phyloP scores from a whole-genome alignment of 2,329 filamentous ascomycete species.

The Cercospora canescens region DNA sequence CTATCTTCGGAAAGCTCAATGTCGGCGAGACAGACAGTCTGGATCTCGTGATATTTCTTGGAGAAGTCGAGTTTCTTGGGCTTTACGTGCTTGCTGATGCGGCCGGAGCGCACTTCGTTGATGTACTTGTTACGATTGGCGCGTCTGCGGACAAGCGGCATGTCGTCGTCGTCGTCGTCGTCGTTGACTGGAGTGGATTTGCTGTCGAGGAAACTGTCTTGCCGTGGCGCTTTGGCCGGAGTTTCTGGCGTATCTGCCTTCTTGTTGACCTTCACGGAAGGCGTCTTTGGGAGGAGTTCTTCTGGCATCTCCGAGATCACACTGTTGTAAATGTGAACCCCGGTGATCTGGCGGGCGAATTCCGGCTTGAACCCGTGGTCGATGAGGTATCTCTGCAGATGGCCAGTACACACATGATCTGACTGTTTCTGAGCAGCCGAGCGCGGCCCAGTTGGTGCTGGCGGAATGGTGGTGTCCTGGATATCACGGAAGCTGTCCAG shows the following conservation, averaged over 20 bases:
- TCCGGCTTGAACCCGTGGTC: background rate
- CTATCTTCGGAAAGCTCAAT: background rate
- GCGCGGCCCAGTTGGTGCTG: background rate
- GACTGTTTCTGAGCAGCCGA: background rate
- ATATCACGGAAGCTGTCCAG: background rate
- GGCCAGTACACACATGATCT: background rate
- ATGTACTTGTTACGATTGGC: background rate
- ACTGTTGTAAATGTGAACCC: slow-evolving; percentile 1
- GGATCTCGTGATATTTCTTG: background rate
- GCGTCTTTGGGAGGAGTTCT: background rate
- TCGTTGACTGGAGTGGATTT: background rate
- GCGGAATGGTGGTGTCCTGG: background rate
- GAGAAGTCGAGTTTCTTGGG: background rate
- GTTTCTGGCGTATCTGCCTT: background rate
- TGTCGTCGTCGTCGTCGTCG: slow-evolving; percentile 1
- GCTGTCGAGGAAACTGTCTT: background rate
- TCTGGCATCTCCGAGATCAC: background rate
- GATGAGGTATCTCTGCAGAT: slow-evolving; percentile 7
- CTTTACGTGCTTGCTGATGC: slow-evolving; percentile 2
- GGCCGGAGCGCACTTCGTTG: background rate
- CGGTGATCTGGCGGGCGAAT: background rate
- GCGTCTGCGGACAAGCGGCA: slow-evolving; percentile 3
- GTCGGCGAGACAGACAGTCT: background rate
- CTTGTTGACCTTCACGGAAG: background rate
- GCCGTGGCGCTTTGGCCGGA: background rate